A percentile compares a stretch with the other conserved stretches of the same genome.
phyloP scores from a whole-genome alignment of 225 moss, liverwort and hornwort genomes.

The Sphagnum contortum region DNA sequence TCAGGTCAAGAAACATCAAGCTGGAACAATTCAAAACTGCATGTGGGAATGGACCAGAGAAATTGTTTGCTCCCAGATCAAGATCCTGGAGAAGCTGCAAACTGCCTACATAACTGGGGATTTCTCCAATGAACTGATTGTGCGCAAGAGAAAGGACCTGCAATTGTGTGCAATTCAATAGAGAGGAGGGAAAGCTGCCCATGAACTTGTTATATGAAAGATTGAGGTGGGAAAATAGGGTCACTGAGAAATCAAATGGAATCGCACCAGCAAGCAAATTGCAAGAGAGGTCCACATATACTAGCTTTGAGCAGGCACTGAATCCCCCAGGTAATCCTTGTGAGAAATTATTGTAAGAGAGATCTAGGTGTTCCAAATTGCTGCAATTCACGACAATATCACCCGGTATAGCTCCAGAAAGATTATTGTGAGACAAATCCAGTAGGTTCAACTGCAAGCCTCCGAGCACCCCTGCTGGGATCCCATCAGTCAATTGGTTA shows the following conservation, averaged over 20 bases:
- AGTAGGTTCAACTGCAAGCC: neutral
- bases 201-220: constrained; percentile 6
- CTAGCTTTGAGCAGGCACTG: neutral
- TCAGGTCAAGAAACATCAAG: constrained; percentile 5
- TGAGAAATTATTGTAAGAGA: constrained; percentile 1
- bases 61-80: neutral
- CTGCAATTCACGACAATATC: constrained; percentile 6
- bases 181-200: constrained; percentile 1
- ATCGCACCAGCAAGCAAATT: neutral
- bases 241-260: constrained; percentile 3
- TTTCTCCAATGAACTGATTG: constrained; percentile 4
- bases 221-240: neutral
- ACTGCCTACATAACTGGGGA: neutral
- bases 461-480: neutral
- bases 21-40: constrained; percentile 3
- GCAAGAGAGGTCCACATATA: neutral
- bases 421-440: constrained; percentile 4
- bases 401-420: constrained; percentile 3
- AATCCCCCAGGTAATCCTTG: neutral
- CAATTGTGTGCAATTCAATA: constrained; percentile 2
- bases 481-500: neutral
- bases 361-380: constrained; percentile 7
- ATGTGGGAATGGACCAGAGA: constrained; percentile 3
- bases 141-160: neutral
- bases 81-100: neutral